phyloP scores from a whole-genome alignment of 2,329 filamentous ascomycete species.

The Chrysosphaeria jannelii region DNA sequence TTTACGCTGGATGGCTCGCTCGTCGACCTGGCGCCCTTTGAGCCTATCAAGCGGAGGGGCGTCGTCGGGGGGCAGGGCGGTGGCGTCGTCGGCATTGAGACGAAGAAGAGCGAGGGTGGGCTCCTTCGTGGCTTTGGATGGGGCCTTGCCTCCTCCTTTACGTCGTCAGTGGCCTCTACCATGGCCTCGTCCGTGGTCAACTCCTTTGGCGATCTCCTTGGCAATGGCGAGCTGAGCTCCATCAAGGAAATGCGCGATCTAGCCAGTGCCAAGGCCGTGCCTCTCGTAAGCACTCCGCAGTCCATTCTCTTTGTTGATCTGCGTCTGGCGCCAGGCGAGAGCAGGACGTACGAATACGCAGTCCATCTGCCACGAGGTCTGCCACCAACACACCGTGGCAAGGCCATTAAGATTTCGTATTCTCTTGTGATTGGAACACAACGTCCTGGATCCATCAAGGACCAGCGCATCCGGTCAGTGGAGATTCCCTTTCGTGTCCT shows the following conservation, averaged over 20 bases:
- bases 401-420: conserved; percentile 82
- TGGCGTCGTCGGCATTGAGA: conserved; percentile 57
- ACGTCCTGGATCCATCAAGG: conserved; percentile 40
- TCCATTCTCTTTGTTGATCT: conserved; percentile 90
- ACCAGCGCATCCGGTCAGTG: conserved; percentile 66
- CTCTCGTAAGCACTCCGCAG: conserved; percentile 79
- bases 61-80: conserved; percentile 68
- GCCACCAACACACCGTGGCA: conserved; percentile 73
- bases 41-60: conserved; percentile 84
- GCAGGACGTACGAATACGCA: conserved; percentile 57
- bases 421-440: conserved; percentile 79
- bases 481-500: conserved; percentile 81
- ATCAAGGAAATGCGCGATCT: conserved; percentile 87
- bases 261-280: conserved; percentile 61
- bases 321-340: conserved; percentile 63
- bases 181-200: conserved; percentile 33
- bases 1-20: conserved; percentile 81
- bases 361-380: conserved; percentile 66
- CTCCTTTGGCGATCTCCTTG: conserved; percentile 67
- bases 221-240: conserved; percentile 61
- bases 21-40: conserved; percentile 67
- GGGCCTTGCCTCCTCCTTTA: background rate
- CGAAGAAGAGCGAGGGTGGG: conserved; percentile 5
- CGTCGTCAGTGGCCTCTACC: background rate
- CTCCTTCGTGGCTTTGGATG: background rate